Base-by-base conservation (phyloP, 2,329 filamentous ascomycete genomes). In the Epichloe bromicola region DNA sequence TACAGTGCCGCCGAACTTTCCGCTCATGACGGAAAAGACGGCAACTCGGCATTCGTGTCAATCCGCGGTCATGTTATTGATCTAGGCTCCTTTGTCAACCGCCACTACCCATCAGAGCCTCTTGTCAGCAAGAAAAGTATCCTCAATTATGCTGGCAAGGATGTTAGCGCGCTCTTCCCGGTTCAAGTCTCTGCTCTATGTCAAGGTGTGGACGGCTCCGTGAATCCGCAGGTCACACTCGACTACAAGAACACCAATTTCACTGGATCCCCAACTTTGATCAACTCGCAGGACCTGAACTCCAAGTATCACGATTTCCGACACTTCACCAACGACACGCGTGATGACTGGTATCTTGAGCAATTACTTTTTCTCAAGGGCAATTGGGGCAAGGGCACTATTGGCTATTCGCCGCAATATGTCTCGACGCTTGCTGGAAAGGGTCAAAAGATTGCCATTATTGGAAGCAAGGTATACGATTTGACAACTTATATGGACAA, bases 161-260 rank as follows among this genome's bases (percentile, higher is more conserved):
- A 98, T 61, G 83, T 90, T n/a, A 94, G 87, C 20, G 74, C 78
- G 39, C 75, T 98, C 11, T 98, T 98, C 70, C 93, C 94, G 0
- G 76, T 98, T 1, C 93, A 98, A 65, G 91, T 98, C 15, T 94
- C 85, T 4, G 89, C 91, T 42, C 76, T 98, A 38, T 98, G 93
- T 67, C 79, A 85, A 53, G 93, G 91, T 53, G 79, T 78, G 34
- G 74, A 82, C 56, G 86, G 85, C 20, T 63, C 61, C 1, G 71
- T 82, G 42, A 76, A 88, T 61, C 77, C 78, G 3, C 76, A 81
- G 41, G 87, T 98, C n/a, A 84, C 85, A 45, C 76, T 98, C 30
- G 85, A 91, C 66, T 97, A 91, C 69, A 82, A 82, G 56, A 80
- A 75, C 38, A 81, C 80, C 55, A 98, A 98, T 66, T 74, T 83